These are phyloP conservation scores for Trichoderma polysporum DNA, from an alignment of 2,329 filamentous ascomycete genomes.

Conservation along the genomic window DNA sequence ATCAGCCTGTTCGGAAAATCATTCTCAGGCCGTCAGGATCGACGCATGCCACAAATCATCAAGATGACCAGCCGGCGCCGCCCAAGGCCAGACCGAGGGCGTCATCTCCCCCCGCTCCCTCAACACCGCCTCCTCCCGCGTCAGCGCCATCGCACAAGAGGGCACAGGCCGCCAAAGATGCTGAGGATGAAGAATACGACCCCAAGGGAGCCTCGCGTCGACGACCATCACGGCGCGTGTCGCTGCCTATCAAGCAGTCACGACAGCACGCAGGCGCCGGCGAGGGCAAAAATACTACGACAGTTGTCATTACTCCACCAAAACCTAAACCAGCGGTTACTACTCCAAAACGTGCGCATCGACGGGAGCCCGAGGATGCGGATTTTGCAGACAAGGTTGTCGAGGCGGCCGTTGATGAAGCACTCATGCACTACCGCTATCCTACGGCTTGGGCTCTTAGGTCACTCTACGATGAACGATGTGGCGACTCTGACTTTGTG, in stretches of 20 bases:
- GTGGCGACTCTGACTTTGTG: slow-evolving; percentile 51
- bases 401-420: slow-evolving; percentile 58
- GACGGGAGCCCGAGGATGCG: slow-evolving; percentile 37
- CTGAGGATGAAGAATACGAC: slow-evolving; percentile 46
- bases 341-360: slow-evolving; percentile 24
- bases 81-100: slow-evolving; percentile 11
- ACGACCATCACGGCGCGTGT: slow-evolving; percentile 36
- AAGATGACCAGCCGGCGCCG: slow-evolving; percentile 13
- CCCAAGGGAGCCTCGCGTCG: slow-evolving; percentile 38
- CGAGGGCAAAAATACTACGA: slow-evolving; percentile 15
- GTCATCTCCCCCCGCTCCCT: slow-evolving; percentile 21
- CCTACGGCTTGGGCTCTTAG: slow-evolving; percentile 63
- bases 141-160: slow-evolving; percentile 25
- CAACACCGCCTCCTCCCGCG: slow-evolving; percentile 23
- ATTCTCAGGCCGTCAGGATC: slow-evolving; percentile 44
- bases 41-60: slow-evolving; percentile 29
- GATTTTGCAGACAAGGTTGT: slow-evolving; percentile 53
- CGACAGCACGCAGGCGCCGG: slow-evolving; percentile 24
- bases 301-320: not conserved
- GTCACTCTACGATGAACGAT: slow-evolving; percentile 59
- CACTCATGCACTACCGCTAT: slow-evolving; percentile 56
- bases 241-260: slow-evolving; percentile 30
- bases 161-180: slow-evolving; percentile 30
- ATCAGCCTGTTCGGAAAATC: slow-evolving; percentile 42
- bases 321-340: slow-evolving; percentile 20